Evolutionary conservation across 1,284 basidiomycete genomes (phyloP).

Genomic region (Trametes hirsuta): DNA sequence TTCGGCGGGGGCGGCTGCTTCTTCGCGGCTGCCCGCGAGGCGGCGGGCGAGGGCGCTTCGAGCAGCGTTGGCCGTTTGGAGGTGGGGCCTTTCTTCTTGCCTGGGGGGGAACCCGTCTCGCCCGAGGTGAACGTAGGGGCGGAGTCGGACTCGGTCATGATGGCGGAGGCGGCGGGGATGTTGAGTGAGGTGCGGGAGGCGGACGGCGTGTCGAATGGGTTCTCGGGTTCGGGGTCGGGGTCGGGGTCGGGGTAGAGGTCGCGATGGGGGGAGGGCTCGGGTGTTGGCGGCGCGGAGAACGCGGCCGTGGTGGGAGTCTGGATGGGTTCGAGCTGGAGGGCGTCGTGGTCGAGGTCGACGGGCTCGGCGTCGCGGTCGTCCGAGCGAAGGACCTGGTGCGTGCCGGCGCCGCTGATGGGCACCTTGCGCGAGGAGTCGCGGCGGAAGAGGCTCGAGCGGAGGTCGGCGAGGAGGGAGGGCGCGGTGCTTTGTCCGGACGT

Average conservation of each 20-base stretch:
- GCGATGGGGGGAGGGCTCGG: constrained; percentile 30
- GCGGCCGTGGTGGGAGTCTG: constrained; percentile 37
- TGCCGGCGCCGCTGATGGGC: constrained; percentile 36
- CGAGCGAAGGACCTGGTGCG: constrained; percentile 40
- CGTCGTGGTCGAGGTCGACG: constrained; percentile 39
- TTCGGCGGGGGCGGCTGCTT: constrained; percentile 47
- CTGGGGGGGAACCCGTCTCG: constrained; percentile 1
- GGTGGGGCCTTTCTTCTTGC: constrained; percentile 1
- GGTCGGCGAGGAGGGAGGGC: constrained; percentile 55
- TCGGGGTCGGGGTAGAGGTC: background rate
- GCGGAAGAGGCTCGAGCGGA: constrained; percentile 60
- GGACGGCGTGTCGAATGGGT: constrained; percentile 58
- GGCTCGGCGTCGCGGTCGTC: constrained; percentile 44
- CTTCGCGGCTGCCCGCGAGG: constrained; percentile 6
- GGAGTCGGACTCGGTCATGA: constrained; percentile 36
- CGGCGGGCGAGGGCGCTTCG: constrained; percentile 24
- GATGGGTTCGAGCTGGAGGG: constrained; percentile 55
- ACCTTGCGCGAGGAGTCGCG: constrained; percentile 34
- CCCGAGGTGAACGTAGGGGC: constrained; percentile 7
- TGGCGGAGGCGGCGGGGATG: constrained; percentile 38
- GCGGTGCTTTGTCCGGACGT: constrained; percentile 25
- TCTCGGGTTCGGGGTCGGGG: constrained; percentile 23
- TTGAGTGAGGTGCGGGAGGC: constrained; percentile 49
- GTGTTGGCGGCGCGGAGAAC: constrained; percentile 38
- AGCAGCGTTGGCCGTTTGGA: constrained; percentile 28